These are phyloP conservation scores for Blastocystis sp. DNA, from an alignment of 352 stramenopile species.

Conservation along the genomic window DNA sequence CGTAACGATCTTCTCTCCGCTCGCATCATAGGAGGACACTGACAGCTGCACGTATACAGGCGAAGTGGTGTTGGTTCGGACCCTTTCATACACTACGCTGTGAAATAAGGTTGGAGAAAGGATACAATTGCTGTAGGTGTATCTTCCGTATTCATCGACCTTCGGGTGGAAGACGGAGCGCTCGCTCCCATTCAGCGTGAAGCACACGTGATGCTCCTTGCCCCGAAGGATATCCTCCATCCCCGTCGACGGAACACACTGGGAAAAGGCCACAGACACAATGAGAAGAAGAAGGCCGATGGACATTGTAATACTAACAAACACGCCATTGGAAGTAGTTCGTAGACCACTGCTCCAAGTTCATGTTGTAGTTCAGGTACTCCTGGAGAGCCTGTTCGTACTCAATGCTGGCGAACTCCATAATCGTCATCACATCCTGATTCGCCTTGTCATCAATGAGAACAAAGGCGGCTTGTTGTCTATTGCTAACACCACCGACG, in stretches of 20 bases:
- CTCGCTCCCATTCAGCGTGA: conserved; percentile 71
- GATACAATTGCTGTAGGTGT: conserved; percentile 11
- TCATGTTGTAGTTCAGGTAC: background rate
- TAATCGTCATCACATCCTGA: conserved; percentile 26
- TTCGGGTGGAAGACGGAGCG: conserved; percentile 69
- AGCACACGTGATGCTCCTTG: conserved; percentile 71
- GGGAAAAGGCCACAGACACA: background rate
- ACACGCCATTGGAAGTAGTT: background rate
- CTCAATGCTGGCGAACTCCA: background rate
- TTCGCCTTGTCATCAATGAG: background rate
- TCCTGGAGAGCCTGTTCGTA: background rate
- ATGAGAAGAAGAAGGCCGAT: background rate
- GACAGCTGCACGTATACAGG: conserved; percentile 18
- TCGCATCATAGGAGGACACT: background rate
- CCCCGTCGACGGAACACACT: background rate
- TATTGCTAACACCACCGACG: background rate
- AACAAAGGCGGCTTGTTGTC: background rate
- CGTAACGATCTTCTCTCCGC: conserved; percentile 54
- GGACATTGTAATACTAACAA: background rate
- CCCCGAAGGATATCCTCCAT: background rate
- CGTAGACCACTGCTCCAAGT: conserved; percentile 15
- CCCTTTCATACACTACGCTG: conserved; percentile 10
- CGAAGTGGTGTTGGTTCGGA: background rate
- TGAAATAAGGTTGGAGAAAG: background rate
- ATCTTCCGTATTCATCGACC: conserved; percentile 71